Evolutionary conservation across 2,329 filamentous ascomycete genomes (phyloP).

Genomic region (Coniella vitis): DNA sequence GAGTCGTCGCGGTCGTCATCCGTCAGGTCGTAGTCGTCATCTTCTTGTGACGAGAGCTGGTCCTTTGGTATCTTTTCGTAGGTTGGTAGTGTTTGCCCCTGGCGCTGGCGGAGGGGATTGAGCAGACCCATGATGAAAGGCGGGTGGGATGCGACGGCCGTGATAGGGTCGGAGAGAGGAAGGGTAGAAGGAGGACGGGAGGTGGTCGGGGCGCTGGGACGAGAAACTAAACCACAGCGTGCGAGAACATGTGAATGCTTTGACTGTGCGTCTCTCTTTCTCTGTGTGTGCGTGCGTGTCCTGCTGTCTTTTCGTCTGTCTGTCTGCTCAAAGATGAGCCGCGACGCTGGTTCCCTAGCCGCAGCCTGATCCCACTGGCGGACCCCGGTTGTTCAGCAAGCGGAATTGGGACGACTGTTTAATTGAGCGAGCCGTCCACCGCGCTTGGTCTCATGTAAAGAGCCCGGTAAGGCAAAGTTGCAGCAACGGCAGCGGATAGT

Average conservation of each 20-base stretch:
- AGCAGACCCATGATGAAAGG: constrained; percentile 18
- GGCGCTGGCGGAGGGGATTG: constrained; percentile 41
- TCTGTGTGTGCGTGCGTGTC: too few species aligned
- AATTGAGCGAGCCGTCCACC: neutral
- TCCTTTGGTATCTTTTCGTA: constrained; percentile 47
- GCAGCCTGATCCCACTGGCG: too few species aligned
- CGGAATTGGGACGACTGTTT: neutral
- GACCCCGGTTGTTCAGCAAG: too few species aligned
- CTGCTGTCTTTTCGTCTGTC: too few species aligned
- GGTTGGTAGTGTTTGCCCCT: constrained; percentile 37
- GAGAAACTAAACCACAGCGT: neutral
- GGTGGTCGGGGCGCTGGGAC: constrained; percentile 4
- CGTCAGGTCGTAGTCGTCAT: constrained; percentile 38
- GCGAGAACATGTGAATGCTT: neutral
- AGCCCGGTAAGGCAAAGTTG: neutral
- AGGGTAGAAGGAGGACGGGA: neutral
- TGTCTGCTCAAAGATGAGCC: too few species aligned
- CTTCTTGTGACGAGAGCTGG: constrained; percentile 41
- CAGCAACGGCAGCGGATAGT: too few species aligned
- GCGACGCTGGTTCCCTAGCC: too few species aligned
- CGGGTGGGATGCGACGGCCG: neutral
- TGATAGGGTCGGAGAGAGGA: constrained; percentile 3
- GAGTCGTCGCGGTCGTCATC: constrained; percentile 30
- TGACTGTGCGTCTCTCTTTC: too few species aligned
- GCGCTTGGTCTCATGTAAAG: neutral